Conservation (phyloP, 1,284 basidiomycete genomes). For the Sutorius eximius region DNA sequence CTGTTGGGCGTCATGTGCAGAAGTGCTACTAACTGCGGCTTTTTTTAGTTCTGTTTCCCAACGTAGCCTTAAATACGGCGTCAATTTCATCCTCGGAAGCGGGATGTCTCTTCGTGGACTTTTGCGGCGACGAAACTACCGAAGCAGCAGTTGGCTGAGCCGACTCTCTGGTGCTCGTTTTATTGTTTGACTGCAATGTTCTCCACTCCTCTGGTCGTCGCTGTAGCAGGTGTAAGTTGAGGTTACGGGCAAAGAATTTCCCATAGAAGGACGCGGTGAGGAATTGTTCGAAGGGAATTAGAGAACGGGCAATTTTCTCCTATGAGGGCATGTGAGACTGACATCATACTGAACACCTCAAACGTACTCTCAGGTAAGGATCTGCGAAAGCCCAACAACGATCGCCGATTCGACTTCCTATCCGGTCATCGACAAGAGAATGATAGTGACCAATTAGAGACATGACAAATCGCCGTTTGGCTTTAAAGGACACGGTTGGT, state of each 20-base stretch:
- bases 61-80: constrained; percentile 56
- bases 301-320: constrained; percentile 87
- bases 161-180: constrained; percentile 3
- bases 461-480: constrained; percentile 71
- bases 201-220: constrained; percentile 84
- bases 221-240: constrained; percentile 78
- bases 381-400: constrained; percentile 86
- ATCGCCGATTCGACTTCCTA: constrained; percentile 87
- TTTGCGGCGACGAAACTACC: background rate
- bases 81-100: constrained; percentile 65
- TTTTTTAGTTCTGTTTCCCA: constrained; percentile 62
- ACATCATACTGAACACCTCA: constrained; percentile 1
- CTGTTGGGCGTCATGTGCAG: constrained; percentile 8
- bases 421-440: constrained; percentile 77
- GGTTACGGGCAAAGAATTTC: constrained; percentile 79
- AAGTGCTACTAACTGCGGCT: constrained; percentile 21
- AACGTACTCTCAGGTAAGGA: constrained; percentile 80
- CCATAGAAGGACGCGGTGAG: constrained; percentile 81
- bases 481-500: constrained; percentile 61
- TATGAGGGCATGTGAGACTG: constrained; percentile 34
- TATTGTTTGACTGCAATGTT: constrained; percentile 45
- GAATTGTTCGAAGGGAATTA: constrained; percentile 67
- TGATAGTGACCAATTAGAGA: constrained; percentile 78
- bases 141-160: background rate
- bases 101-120: constrained; percentile 34